Percentiles rank a stretch among this genome's conserved stretches.
Conservation (phyloP, 2,329 filamentous ascomycete genomes). For the Helotiales sp. region DNA sequence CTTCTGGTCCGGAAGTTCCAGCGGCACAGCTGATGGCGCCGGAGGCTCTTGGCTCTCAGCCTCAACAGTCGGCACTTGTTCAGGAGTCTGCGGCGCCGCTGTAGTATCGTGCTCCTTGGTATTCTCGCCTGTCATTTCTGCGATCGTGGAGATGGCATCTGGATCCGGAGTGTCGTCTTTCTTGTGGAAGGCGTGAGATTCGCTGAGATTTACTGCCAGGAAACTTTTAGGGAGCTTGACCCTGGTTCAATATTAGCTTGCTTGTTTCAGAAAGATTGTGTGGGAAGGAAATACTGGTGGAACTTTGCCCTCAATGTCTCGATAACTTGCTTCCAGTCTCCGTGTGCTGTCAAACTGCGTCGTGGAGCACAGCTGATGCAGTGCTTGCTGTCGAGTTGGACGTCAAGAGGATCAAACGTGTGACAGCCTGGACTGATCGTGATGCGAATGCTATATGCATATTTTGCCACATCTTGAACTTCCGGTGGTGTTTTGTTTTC, state of each 20-base stretch:
- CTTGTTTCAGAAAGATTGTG: slow-evolving; percentile 12
- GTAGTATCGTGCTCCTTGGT: background rate
- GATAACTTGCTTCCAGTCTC: slow-evolving; percentile 96
- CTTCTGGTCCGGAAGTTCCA: background rate
- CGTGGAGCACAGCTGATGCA: slow-evolving; percentile 94
- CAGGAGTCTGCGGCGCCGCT: background rate
- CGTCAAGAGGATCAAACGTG: slow-evolving; percentile 92
- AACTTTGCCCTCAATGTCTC: slow-evolving; percentile 94
- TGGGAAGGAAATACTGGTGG: slow-evolving; percentile 66
- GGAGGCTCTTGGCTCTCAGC: background rate
- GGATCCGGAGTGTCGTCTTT: slow-evolving; percentile 27
- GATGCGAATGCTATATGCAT: slow-evolving; percentile 94
- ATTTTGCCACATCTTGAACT: slow-evolving; percentile 42
- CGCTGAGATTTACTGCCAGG: slow-evolving; percentile 37
- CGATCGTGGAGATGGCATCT: background rate
- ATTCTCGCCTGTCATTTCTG: background rate
- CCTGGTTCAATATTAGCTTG: slow-evolving; percentile 18
- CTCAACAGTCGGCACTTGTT: background rate
- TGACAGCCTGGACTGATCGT: slow-evolving; percentile 95
- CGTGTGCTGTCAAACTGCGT: slow-evolving; percentile 84
- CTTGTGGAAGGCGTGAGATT: slow-evolving; percentile 37
- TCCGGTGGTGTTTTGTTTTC: slow-evolving; percentile 56
- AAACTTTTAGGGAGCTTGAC: slow-evolving; percentile 39
- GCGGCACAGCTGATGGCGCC: background rate
- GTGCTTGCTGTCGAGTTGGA: slow-evolving; percentile 93